Conservation (phyloP, 2,329 filamentous ascomycete genomes). For the Calonectria crousiana region DNA sequence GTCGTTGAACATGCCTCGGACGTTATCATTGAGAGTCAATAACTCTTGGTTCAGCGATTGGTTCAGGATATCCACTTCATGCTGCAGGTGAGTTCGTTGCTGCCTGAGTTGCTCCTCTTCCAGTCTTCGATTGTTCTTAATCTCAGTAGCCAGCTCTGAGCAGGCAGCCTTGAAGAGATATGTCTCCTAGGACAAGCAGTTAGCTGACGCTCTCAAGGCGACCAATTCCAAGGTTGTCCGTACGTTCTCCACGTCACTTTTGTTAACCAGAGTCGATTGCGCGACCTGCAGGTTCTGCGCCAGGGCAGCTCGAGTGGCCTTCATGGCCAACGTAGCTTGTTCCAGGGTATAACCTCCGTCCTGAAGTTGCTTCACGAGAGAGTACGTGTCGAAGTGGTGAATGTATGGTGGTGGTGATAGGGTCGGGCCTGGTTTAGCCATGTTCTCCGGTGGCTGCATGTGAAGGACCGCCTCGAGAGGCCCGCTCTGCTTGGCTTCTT, state of each 20-base stretch:
- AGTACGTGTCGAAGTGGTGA: constrained; percentile 97
- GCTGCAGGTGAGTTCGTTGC: constrained; percentile 87
- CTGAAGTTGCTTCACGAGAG: constrained; percentile 84
- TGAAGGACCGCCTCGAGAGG: constrained; percentile 65
- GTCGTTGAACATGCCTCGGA: constrained; percentile 97
- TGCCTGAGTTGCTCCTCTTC: constrained; percentile 86
- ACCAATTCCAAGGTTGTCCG: constrained; percentile 14
- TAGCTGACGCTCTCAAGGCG: constrained; percentile 17
- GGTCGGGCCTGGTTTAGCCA: constrained; percentile 69
- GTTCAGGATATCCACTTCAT: constrained; percentile 92
- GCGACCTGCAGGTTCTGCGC: constrained; percentile 85
- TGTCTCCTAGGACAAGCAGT: constrained; percentile 68
- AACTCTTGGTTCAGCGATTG: constrained; percentile 90
- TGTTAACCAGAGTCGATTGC: constrained; percentile 83
- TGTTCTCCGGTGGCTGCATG: constrained; percentile 58
- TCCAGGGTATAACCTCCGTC: constrained; percentile 78
- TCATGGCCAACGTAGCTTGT: constrained; percentile 91
- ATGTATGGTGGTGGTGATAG: constrained; percentile 83
- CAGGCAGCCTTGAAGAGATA: constrained; percentile 96
- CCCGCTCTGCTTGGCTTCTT: constrained; percentile 57
- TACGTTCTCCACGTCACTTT: constrained; percentile 90
- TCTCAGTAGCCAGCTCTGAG: constrained; percentile 89
- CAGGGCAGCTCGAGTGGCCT: constrained; percentile 83
- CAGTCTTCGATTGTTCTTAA: constrained; percentile 80
- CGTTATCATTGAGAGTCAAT: constrained; percentile 83